Base-by-base conservation (phyloP, 2,329 filamentous ascomycete genomes). In the Zasmidium citrigriseum region DNA sequence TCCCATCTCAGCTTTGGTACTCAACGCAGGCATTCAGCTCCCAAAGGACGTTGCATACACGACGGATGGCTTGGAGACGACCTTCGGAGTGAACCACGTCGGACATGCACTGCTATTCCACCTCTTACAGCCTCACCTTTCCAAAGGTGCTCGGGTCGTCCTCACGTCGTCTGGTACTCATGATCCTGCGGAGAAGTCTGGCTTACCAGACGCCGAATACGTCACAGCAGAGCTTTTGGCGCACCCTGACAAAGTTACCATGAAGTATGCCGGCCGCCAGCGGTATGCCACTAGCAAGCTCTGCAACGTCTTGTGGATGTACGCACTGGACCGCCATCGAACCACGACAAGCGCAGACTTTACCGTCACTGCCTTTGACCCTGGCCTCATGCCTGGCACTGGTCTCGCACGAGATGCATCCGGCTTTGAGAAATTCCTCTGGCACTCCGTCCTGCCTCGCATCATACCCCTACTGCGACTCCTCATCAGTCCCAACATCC, bases 301-400 rank as follows among this genome's bases (percentile, higher is more conserved):
- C 2, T 72, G 68, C 22, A 83, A 83, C 66, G 60, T 82, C 0
- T 58, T 83, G 18, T 84, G 79, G 76, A 72, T 71, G 16, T 81
- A 82, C 58, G 78, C 78, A 0, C 68, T 83, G 12, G 63, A 75
- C 14, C 66, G 73, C 2, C 75, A 72, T 1, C 65, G 82, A 2
- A 38, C 62, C 7, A 58, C 69, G 21, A 29, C 27, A n/a, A 54
- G 62, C 48, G 23, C 61, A 60, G 11, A 72, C 63, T 57, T 67
- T 65, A 78, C 77, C 0, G 77, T 80, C 1, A 73, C 62, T 3
- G 73, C 77, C 0, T 75, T 81, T 41, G 76, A 82, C 63, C 81
- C 80, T 1, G 79, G 79, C 1, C 69, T 81, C 7, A 80, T 82
- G 79, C 78, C 78, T 0, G 78, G 77, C 0, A 80, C 79, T 4